Base-by-base conservation (phyloP, 2,329 filamentous ascomycete genomes). In the Cladosporium colombiae region DNA sequence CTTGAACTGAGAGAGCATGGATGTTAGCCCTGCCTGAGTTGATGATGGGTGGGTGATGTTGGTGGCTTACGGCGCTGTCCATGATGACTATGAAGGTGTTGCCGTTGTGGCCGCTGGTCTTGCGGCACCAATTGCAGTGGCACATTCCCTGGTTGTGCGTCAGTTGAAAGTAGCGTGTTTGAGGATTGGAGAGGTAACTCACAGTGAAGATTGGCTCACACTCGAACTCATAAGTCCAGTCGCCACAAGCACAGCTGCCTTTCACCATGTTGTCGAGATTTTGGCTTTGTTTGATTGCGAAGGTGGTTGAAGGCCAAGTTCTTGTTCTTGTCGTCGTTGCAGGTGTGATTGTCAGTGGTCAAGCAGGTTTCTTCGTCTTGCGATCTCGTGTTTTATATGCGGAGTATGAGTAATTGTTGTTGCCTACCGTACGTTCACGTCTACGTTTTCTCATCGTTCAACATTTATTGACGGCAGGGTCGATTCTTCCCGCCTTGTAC, bases 171-270 rank as follows among this genome's bases (percentile, higher is more conserved):
- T 29, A 29, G 49, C 3, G 23, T 27, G 3, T 13, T 13, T 57
- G 13, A 16, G 33, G 31, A 33, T 18, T 23, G 14, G 5, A 33
- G 14, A 16, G 7, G 23, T 37, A 21, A 68, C 70, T 64, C 58
- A 74, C 72, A 16, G 70, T 70, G 6, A 65, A 70, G 6, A 58
- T 58, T 37, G 76, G 73, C 55, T 76, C 74, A 25, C 74, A 73
- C 7, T 70, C 67, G 62, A 75, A 74, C 62, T 77, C 71, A 65
- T 77, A 78, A 10, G 71, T 73, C 58, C 75, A 73, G 21, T 76
- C 73, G 21, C 75, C 76, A 67, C 77, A 78, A 27, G 74, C 27
- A 66, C 75, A 76, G 29, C 71, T 71, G 64, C 75, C 75, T 66
- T 73, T 73, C 10, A 27, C 21, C 55, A 57, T 57, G 7, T 27